phyloP scores from a whole-genome alignment of 129 eudicot genomes.

The Smallanthus sonchifolius region DNA sequence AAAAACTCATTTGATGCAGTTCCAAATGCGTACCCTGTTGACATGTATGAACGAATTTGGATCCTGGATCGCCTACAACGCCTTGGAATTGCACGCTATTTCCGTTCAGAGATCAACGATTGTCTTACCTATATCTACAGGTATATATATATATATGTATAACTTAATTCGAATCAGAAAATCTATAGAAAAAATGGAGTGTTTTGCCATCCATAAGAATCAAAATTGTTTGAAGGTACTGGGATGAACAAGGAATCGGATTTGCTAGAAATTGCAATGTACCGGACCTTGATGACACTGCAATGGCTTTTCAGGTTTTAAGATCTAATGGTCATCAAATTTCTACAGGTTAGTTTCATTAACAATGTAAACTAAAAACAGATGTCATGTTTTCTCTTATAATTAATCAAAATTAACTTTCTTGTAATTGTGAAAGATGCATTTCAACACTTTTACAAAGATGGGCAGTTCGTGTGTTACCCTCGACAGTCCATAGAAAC shows the following conservation, averaged over 20 bases:
- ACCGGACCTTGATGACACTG: constrained; percentile 12
- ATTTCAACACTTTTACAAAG: not conserved
- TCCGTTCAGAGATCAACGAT: not conserved
- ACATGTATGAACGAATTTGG: constrained; percentile 9
- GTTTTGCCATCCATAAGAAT: too few species aligned
- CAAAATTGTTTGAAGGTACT: not conserved
- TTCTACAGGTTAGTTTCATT: constrained; percentile 1
- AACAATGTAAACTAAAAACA: not conserved
- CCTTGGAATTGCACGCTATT: constrained; percentile 15
- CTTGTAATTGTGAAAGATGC: not conserved
- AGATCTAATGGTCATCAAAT: constrained; percentile 11
- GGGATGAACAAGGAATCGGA: constrained; percentile 8
- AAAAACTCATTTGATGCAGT: not conserved
- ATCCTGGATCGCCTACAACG: constrained; percentile 17
- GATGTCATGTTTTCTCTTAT: not conserved
- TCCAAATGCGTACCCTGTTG: constrained; percentile 2
- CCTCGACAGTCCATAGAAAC: not conserved
- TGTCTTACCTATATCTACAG: constrained; percentile 7
- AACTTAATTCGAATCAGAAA: too few species aligned
- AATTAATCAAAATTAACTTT: not conserved
- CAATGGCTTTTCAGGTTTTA: constrained; percentile 12
- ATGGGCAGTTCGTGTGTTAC: not conserved
- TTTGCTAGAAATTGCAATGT: constrained; percentile 5
- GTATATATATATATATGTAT: not conserved
- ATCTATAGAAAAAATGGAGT: too few species aligned